Percentiles rank a stretch among this genome's conserved stretches.
These are phyloP conservation scores for Debaryomyces subglobosus DNA, from an alignment of 1,139 yeast species.

Conservation along the genomic window DNA sequence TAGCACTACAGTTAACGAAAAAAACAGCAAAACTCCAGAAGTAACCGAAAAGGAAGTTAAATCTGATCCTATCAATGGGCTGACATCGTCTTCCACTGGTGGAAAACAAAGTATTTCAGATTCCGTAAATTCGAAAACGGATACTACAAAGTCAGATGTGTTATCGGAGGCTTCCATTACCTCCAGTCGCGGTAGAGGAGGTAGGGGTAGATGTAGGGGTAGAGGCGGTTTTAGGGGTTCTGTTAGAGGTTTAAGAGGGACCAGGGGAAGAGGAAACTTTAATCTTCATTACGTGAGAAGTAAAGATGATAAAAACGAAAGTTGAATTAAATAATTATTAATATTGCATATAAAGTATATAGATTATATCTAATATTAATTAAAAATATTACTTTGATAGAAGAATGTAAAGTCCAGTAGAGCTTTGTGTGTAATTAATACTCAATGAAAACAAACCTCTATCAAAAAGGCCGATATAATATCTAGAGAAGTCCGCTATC, in stretches of 20 bases:
- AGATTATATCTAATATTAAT: constrained; percentile 3
- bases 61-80: neutral
- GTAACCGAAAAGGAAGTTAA: neutral
- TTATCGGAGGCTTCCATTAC: neutral
- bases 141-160: neutral
- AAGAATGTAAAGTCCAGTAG: neutral
- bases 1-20: neutral
- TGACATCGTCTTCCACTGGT: constrained; percentile 2
- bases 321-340: neutral
- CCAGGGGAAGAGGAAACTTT: constrained; percentile 14
- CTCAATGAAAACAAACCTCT: neutral
- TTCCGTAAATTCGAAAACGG: neutral
- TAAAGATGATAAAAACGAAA: constrained; percentile 15
- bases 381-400: neutral
- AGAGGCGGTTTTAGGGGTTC: constrained; percentile 21
- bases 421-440: constrained; percentile 3
- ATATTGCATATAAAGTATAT: constrained; percentile 6
- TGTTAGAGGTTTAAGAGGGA: constrained; percentile 12
- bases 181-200: constrained; percentile 7
- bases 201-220: constrained; percentile 19
- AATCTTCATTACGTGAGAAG: constrained; percentile 34
- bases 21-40: neutral
- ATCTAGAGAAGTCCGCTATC: constrained; percentile 76
- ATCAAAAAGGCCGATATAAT: neutral
- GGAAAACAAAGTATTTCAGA: neutral